Evolutionary conservation across 2,329 filamentous ascomycete species (phyloP), one percentile per base, ranked within the genome.

Genomic region (Pseudofabraea citricarpa): DNA sequence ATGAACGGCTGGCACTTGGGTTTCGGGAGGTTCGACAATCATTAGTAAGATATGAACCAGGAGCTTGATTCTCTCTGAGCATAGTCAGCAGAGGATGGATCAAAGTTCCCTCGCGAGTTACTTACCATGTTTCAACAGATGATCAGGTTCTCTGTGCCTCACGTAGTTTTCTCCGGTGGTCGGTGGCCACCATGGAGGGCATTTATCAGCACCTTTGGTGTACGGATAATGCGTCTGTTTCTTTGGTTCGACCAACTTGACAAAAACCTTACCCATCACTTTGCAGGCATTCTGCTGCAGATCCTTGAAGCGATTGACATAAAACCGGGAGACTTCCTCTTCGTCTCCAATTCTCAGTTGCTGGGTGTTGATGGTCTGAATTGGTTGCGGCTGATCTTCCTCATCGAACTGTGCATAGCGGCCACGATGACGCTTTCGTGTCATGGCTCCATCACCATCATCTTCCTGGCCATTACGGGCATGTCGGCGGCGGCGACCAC

Each of bases 201-300:
- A 75, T 51, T 77, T 80, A 23, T 74, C 73, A 36, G 82, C 74
- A 23, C 74, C 76, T n/a, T 73, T 71, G 1, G 81, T 85, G 56
- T 90, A 90, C 0, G 85, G 85, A 53, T 85, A 80, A 15, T 77
- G 83, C 0, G 82, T 83, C 61, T 88, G 85, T 62, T 90, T 90
- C 64, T 85, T 87, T 0, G 85, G 85, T 54, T 86, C 83, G 2
- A 89, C 78, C 2, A 79, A 72, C 57, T 87, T 87, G 46, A 90
- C 81, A 78, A 85, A 89, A 9, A 78, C 81, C 60, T 89, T 90
- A 24, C 80, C 80, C 41, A 89, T 81, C 20, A 81, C 67, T 62
- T 89, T 89, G 64, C 82, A 84, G 6, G 81, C 77, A 2, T 79
- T 75, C 54, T 90, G 85, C 55, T 89, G 84, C 52, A 84, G 76